Conservation (phyloP, 176 grass and related monocot species). For the Lolium rigidum region DNA sequence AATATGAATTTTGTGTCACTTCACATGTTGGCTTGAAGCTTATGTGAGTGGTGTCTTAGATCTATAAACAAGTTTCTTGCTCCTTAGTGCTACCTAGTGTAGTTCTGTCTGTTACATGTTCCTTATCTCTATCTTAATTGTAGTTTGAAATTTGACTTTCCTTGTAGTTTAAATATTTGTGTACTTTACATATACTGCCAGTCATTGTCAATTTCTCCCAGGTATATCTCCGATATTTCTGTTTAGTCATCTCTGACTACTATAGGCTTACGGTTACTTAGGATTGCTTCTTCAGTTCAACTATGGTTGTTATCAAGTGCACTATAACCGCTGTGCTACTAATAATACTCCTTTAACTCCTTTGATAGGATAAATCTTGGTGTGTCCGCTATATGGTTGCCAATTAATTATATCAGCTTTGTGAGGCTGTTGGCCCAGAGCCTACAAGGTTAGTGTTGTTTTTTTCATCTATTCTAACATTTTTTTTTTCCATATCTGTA, state of each 20-base stretch:
- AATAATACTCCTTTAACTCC: conserved; percentile 18
- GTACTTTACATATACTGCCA: conserved; percentile 78
- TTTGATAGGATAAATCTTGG: conserved; percentile 93
- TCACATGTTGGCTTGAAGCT: background rate
- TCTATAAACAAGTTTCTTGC: conserved; percentile 2
- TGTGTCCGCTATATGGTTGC: conserved; percentile 97
- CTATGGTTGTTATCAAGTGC: background rate
- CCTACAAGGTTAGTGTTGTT: conserved; percentile 65
- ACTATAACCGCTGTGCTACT: background rate
- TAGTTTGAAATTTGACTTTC: too few relatives aligned
- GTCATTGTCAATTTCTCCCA: conserved; percentile 94
- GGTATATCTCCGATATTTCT: conserved; percentile 42
- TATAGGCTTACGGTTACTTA: conserved; percentile 20
- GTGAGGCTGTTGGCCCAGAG: conserved; percentile 87
- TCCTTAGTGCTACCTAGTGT: background rate
- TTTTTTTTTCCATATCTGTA: background rate
- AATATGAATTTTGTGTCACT: background rate
- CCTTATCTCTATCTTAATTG: too few relatives aligned
- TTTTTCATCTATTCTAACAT: conserved; percentile 17
- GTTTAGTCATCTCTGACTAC: background rate
- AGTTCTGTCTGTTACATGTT: too few relatives aligned
- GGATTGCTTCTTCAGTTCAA: background rate
- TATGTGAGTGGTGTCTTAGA: background rate
- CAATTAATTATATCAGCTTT: conserved; percentile 92
- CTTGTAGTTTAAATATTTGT: conserved; percentile 10